Conservation (phyloP, 2,329 filamentous ascomycete species). For the Colletotrichum noveboracense region DNA sequence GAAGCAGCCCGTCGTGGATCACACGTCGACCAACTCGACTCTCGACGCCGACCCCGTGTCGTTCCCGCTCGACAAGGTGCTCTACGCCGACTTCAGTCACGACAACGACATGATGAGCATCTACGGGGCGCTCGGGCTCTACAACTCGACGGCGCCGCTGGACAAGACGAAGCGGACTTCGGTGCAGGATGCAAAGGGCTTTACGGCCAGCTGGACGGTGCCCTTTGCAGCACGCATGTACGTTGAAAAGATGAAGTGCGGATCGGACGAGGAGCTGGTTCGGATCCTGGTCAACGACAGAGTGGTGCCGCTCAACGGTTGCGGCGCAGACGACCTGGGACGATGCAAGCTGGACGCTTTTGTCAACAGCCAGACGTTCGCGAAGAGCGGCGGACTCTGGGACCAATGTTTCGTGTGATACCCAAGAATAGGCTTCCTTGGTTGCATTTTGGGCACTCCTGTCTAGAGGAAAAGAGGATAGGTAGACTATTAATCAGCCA, state of each 20-base stretch:
- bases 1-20: conserved; percentile 68
- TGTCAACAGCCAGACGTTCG: conserved; percentile 78
- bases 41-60: conserved; percentile 70
- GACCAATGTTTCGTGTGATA: conserved; percentile 58
- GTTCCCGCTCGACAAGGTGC: conserved; percentile 71
- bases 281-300: conserved; percentile 84
- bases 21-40: conserved; percentile 79
- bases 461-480: background rate
- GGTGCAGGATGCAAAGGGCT: conserved; percentile 63
- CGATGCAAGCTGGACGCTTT: conserved; percentile 74
- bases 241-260: conserved; percentile 85
- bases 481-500: background rate
- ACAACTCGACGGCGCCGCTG: conserved; percentile 66
- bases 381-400: conserved; percentile 76
- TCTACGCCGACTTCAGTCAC: conserved; percentile 93
- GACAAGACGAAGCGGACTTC: conserved; percentile 55
- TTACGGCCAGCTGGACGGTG: conserved; percentile 78
- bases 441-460: background rate
- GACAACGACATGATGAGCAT: conserved; percentile 86
- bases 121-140: conserved; percentile 79
- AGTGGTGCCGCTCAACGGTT: conserved; percentile 74
- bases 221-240: conserved; percentile 84
- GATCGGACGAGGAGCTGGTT: conserved; percentile 65
- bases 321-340: conserved; percentile 72
- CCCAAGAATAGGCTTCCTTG: background rate